Percentiles rank a stretch among this genome's conserved stretches.
phyloP scores from a whole-genome alignment of 1,284 basidiomycete genomes.

The Baeospora myosura region DNA sequence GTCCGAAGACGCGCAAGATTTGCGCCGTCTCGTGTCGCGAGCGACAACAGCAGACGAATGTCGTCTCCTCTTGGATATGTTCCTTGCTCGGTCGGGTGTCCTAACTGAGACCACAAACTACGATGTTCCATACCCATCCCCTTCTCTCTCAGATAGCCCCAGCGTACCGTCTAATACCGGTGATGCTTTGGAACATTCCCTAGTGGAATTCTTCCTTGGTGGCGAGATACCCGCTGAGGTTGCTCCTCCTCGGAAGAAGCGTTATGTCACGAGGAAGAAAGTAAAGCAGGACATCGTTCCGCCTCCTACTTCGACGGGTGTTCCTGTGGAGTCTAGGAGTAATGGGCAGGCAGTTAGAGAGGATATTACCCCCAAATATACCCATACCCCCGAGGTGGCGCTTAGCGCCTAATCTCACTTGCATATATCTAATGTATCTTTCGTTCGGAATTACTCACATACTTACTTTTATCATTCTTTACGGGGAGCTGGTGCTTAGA shows the following conservation, averaged over 20 bases:
- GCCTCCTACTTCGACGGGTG: too few species aligned
- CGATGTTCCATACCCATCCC: slow-evolving; percentile 28
- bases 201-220: slow-evolving; percentile 48
- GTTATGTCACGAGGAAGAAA: slow-evolving; percentile 4
- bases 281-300: too few species aligned
- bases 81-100: slow-evolving; percentile 60
- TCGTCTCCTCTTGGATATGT: slow-evolving; percentile 75
- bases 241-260: slow-evolving; percentile 9
- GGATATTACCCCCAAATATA: too few species aligned
- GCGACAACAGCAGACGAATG: slow-evolving; percentile 79
- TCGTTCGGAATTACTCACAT: background rate
- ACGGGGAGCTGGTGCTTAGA: too few species aligned
- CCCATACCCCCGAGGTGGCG: too few species aligned
- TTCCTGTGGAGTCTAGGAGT: too few species aligned
- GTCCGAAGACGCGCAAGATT: slow-evolving; percentile 45
- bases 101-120: slow-evolving; percentile 22
- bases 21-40: slow-evolving; percentile 61
- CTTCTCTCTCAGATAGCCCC: slow-evolving; percentile 26
- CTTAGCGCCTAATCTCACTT: too few species aligned
- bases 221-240: slow-evolving; percentile 19
- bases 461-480: background rate
- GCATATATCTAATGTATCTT: too few species aligned
- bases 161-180: slow-evolving; percentile 14
- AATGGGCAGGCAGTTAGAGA: background rate
- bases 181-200: slow-evolving; percentile 33